Evolutionary conservation across 2,329 filamentous ascomycete species (phyloP).

Genomic region (Talaromyces funiculosus): DNA sequence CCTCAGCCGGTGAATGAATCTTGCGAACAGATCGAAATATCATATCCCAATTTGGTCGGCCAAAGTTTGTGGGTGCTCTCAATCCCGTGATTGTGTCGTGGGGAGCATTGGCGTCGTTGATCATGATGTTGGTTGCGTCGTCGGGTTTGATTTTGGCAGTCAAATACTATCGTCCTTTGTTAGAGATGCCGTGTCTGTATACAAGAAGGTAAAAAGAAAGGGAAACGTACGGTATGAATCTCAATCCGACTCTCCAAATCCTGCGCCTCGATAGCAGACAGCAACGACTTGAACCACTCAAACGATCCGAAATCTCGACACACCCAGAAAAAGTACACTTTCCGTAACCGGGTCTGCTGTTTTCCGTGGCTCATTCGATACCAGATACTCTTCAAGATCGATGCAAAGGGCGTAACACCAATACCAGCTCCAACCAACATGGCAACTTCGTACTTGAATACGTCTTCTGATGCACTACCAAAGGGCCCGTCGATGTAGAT

Average conservation of each 20-base stretch:
- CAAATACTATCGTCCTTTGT: constrained; percentile 54
- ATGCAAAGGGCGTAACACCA: constrained; percentile 49
- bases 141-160: constrained; percentile 82
- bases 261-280: constrained; percentile 80
- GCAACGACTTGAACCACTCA: constrained; percentile 81
- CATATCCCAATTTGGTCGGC: constrained; percentile 84
- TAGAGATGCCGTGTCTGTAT: no score
- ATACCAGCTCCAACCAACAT: constrained; percentile 48
- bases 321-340: constrained; percentile 92
- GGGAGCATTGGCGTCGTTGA: constrained; percentile 79
- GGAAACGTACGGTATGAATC: constrained; percentile 53
- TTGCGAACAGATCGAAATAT: constrained; percentile 79
- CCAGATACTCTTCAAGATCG: constrained; percentile 74
- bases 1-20: constrained; percentile 66
- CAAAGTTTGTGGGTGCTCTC: constrained; percentile 73
- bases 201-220: background rate
- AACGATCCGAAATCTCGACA: constrained; percentile 83
- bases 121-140: constrained; percentile 87
- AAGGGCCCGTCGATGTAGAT: constrained; percentile 83
- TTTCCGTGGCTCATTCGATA: constrained; percentile 87
- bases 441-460: constrained; percentile 58
- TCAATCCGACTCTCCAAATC: constrained; percentile 79
- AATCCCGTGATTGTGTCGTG: constrained; percentile 80
- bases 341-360: constrained; percentile 68
- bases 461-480: constrained; percentile 78